Evolutionary conservation across 306 rosid species (phyloP).

Genomic region (Ammopiptanthus mongolicus): DNA sequence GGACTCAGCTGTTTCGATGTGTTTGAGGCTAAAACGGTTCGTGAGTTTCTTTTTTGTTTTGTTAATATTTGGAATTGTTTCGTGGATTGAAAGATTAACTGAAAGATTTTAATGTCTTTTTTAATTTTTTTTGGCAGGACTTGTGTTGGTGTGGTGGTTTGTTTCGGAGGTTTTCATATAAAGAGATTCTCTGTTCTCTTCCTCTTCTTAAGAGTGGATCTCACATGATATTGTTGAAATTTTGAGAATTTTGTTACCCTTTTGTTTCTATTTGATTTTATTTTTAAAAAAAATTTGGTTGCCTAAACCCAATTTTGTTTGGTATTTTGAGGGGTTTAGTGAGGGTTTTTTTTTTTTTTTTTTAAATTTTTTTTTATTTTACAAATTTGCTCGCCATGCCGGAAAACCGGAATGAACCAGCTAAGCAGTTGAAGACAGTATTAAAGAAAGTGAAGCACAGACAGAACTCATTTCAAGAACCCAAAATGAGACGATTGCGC

Average conservation of each 20-base stretch:
- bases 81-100: background rate
- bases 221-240: slow-evolving; percentile 36
- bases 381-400: slow-evolving; percentile 18
- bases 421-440: background rate
- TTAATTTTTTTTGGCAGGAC: slow-evolving; percentile 40
- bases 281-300: background rate
- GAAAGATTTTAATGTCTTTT: background rate
- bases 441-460: slow-evolving; percentile 17
- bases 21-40: slow-evolving; percentile 63
- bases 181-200: slow-evolving; percentile 41
- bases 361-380: background rate
- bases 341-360: background rate
- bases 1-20: slow-evolving; percentile 57
- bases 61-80: background rate
- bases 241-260: background rate
- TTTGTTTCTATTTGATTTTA: background rate
- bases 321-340: slow-evolving; percentile 38
- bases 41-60: background rate
- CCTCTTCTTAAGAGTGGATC: slow-evolving; percentile 63
- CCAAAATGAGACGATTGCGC: slow-evolving; percentile 48
- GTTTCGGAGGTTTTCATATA: slow-evolving; percentile 49
- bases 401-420: slow-evolving; percentile 19
- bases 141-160: slow-evolving; percentile 48
- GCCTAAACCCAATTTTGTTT: background rate
- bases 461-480: background rate